A percentile compares a stretch with the other conserved stretches of the same genome.
Evolutionary conservation across 306 rosid genomes (phyloP).

Genomic region (Alnus glutinosa): DNA sequence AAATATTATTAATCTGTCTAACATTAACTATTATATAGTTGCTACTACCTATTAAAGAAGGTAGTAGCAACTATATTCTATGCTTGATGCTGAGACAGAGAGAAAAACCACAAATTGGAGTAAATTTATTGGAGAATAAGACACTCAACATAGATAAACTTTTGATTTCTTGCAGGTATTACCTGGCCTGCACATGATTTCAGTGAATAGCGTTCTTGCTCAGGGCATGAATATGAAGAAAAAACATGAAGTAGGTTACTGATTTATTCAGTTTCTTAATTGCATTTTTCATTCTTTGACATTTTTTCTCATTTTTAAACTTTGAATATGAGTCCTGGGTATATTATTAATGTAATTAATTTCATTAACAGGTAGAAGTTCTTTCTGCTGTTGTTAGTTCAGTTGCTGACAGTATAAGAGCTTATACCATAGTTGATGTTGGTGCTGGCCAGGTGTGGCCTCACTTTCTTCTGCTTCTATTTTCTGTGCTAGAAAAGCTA

Average conservation of each 20-base stretch:
- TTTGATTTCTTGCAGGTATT: conserved; percentile 53
- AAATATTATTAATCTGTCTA: no score
- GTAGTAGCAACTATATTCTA: background rate
- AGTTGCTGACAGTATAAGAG: conserved; percentile 49
- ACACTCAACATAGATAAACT: background rate
- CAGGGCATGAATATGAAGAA: conserved; percentile 93
- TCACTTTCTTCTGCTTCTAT: conserved; percentile 20
- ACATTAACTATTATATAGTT: background rate
- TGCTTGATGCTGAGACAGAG: no score
- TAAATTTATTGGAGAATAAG: no score
- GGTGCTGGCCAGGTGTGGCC: conserved; percentile 92
- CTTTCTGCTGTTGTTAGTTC: conserved; percentile 69
- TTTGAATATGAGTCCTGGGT: conserved; percentile 15
- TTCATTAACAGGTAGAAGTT: conserved; percentile 62
- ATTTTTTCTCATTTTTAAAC: conserved; percentile 7
- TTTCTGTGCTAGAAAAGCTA: conserved; percentile 9
- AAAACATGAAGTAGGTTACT: conserved; percentile 71
- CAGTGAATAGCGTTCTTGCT: conserved; percentile 68
- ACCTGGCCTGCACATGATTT: conserved; percentile 53
- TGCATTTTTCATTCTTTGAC: conserved; percentile 18
- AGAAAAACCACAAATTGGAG: background rate
- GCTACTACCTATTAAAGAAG: background rate
- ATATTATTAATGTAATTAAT: background rate
- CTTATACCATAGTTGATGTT: conserved; percentile 68
- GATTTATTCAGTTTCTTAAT: conserved; percentile 19